phyloP scores from a whole-genome alignment of 805 yeast genomes.

The Clavispora phyllophila region DNA sequence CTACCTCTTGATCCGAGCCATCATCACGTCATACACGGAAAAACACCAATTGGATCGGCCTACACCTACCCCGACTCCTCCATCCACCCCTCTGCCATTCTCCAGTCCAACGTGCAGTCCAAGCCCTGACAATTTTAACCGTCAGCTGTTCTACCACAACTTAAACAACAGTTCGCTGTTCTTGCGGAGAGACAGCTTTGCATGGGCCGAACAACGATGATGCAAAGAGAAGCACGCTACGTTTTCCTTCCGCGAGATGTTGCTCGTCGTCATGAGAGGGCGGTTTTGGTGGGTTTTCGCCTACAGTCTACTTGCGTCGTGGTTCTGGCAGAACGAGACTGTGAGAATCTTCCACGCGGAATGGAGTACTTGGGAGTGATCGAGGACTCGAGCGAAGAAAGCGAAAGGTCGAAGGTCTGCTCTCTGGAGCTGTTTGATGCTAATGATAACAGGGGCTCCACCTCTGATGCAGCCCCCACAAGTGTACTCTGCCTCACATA shows the following conservation, averaged over 20 bases:
- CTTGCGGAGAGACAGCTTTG: slow-evolving; percentile 37
- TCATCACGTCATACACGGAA: background rate
- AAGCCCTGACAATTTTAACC: slow-evolving; percentile 7
- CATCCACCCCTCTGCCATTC: background rate
- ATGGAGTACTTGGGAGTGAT: background rate
- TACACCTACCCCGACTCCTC: background rate
- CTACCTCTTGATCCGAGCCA: background rate
- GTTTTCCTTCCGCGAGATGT: slow-evolving; percentile 34
- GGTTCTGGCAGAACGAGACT: slow-evolving; percentile 10
- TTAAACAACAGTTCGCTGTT: slow-evolving; percentile 41
- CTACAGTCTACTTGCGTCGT: slow-evolving; percentile 19
- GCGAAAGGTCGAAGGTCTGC: too few species aligned
- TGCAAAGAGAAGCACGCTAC: slow-evolving; percentile 19
- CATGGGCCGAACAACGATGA: slow-evolving; percentile 4
- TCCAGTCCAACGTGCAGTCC: background rate
- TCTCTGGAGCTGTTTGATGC: too few species aligned
- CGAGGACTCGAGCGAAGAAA: background rate
- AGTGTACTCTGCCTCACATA: background rate
- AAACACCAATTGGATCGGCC: background rate
- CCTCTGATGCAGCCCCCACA: too few species aligned
- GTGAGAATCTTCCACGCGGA: background rate
- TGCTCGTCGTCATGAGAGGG: slow-evolving; percentile 6
- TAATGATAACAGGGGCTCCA: too few species aligned
- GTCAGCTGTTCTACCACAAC: slow-evolving; percentile 20
- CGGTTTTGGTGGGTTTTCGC: slow-evolving; percentile 22